Evolutionary conservation across 2,329 filamentous ascomycete species (phyloP), one percentile per base, ranked within the genome.

Genomic region (Xylaria digitata): DNA sequence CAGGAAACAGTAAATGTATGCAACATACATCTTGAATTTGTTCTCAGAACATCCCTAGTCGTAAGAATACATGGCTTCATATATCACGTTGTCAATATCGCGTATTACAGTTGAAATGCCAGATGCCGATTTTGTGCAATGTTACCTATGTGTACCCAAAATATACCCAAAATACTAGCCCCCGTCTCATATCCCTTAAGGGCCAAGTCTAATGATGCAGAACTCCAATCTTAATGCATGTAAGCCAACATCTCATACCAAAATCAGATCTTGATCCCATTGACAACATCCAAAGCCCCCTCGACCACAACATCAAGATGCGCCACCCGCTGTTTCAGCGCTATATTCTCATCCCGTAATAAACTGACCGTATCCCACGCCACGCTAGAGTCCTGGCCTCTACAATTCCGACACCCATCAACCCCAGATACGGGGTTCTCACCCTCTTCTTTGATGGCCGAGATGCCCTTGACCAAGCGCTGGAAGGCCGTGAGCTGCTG

Each of bases 331-430:
- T 83, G 81, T 80, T 90, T 90, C 56, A 91, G 76, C 8, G 83
- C 83, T 72, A 81, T 84, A 71, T 91, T 91, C 80, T 91, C 89
- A 53, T 87, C 85, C 45, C 86, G 81, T 65, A 90, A 77, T 53
- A 89, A 69, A 59, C 84, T 83, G n/a, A 89, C 88, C 3, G 88
- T 89, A 73, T 90, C 84, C 88, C 88, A 90, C 4, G 88, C 88
- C 43, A 87, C 82, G 69, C 86, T 87, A 13, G 85, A 82, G 59
- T 87, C 85, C 71, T 85, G 83, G 13, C 88, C 87, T 60, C 82
- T 77, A 75, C 89, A 90, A 72, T 89, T 90, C 40, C 77, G 72
- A 71, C 88, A 90, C 63, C 77, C 73, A 45, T 75, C 76, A 26
- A 68, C 62, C 9, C 67, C 61, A 6, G 68, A 60, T n/a, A 70